phyloP scores from a whole-genome alignment of 805 yeast species.

The Starmerella scarabaei region DNA sequence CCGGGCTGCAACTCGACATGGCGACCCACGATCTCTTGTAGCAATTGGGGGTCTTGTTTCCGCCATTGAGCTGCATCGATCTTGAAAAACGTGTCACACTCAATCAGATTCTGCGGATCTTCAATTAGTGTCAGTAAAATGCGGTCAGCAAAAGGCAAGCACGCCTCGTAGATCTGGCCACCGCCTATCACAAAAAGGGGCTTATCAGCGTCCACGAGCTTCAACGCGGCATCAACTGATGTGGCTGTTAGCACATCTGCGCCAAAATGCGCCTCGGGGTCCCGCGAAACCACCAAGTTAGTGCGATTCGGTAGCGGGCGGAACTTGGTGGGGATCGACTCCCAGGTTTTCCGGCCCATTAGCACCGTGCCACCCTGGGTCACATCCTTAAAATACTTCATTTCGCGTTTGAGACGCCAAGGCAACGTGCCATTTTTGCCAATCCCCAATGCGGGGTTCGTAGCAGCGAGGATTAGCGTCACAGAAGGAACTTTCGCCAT shows the following conservation, averaged over 20 bases:
- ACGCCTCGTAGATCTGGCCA: slow-evolving; percentile 63
- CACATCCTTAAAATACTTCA: slow-evolving; percentile 68
- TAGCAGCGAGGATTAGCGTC: slow-evolving; percentile 72
- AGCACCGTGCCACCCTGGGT: slow-evolving; percentile 51
- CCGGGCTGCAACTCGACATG: slow-evolving; percentile 20
- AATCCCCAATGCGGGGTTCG: slow-evolving; percentile 69
- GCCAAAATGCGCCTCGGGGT: slow-evolving; percentile 17
- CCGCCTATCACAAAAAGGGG: slow-evolving; percentile 84
- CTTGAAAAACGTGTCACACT: slow-evolving; percentile 61
- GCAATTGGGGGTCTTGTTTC: slow-evolving; percentile 27
- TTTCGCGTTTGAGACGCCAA: slow-evolving; percentile 75
- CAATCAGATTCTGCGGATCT: slow-evolving; percentile 27
- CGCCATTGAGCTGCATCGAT: slow-evolving; percentile 20
- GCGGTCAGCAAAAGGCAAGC: slow-evolving; percentile 38
- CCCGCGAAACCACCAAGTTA: slow-evolving; percentile 63
- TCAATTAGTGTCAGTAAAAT: slow-evolving; percentile 62
- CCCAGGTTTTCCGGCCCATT: slow-evolving; percentile 97
- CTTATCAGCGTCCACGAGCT: slow-evolving; percentile 26
- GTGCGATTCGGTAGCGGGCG: slow-evolving; percentile 67
- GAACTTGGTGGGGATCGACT: slow-evolving; percentile 72
- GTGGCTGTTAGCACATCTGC: slow-evolving; percentile 28
- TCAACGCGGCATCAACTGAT: slow-evolving; percentile 36
- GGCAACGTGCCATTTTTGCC: slow-evolving; percentile 75
- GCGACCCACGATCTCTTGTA: slow-evolving; percentile 32
- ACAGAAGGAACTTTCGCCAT: slow-evolving; percentile 20